Conservation (phyloP, 2,329 filamentous ascomycete genomes). For the Graphilbum fragrans region DNA sequence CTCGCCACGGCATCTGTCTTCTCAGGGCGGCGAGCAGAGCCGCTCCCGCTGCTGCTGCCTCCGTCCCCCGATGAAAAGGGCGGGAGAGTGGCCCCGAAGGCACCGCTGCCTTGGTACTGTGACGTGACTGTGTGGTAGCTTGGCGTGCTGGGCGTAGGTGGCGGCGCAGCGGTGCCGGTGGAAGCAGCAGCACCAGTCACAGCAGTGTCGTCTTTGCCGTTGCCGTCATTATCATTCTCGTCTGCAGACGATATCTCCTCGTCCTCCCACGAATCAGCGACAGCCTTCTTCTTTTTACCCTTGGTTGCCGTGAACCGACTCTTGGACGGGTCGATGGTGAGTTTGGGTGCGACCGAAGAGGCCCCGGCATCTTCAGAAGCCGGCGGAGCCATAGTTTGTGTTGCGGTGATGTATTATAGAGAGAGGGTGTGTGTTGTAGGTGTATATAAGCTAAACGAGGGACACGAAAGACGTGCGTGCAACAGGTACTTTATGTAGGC, state of each 20-base stretch:
- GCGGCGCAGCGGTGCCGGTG: constrained; percentile 35
- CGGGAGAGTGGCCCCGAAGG: constrained; percentile 1
- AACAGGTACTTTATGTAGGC: no score
- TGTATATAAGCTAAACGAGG: no score
- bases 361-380: no score
- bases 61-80: constrained; percentile 1
- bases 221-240: constrained; percentile 28
- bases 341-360: no score
- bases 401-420: no score
- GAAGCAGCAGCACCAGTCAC: constrained; percentile 7
- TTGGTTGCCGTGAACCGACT: constrained; percentile 2
- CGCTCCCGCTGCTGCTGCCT: background rate
- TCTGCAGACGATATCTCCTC: constrained; percentile 37
- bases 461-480: no score
- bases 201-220: constrained; percentile 24
- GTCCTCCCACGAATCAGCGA: constrained; percentile 70
- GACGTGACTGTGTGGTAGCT: constrained; percentile 22
- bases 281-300: constrained; percentile 19
- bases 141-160: constrained; percentile 54
- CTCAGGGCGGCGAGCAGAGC: constrained; percentile 47
- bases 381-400: no score
- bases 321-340: constrained; percentile 16
- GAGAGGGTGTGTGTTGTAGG: no score
- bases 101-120: background rate
- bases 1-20: constrained; percentile 89